Evolutionary conservation across 164 flowering plant genomes (phyloP), one percentile per base, ranked within the genome.

Genomic region (Nymphaea colorata): DNA sequence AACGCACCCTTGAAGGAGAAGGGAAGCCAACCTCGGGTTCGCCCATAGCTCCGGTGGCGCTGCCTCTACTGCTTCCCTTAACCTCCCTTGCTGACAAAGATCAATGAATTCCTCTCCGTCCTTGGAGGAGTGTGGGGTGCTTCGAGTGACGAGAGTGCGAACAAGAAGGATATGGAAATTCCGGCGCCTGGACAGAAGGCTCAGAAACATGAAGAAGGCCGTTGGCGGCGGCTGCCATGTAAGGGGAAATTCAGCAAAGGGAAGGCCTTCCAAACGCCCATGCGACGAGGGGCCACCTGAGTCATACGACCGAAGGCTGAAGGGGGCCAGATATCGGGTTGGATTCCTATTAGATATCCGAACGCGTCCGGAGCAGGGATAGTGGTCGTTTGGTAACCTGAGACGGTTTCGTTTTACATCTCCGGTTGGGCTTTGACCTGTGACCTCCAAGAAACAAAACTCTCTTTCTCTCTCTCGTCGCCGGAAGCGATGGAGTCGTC

Each of bases 1-100:
- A n/a, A 80, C 68, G 76, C 84, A 82, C 72, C 76, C 75, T 74
- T 80, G 80, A 67, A 89, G 72, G 66, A 88, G 82, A 77, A 75
- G 79, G 18, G 89, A 77, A 71, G 84, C 79, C 36, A 79, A 81
- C 75, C 65, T 42, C 68, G 87, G 88, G 75, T 83, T 70, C 12
- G 77, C 55, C 82, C 84, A 83, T 71, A 86, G 78, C 43, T 78
- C 69, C 14, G 75, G 66, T 18, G 55, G 45, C 80, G 76, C 83
- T 53, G 61, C 73, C 47, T 70, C 62, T 60, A 88, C 81, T 3
- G 89, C 88, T 69, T 85, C 77, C 44, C 73, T 82, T 4, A 82
- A 59, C 36, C 51, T 73, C 55, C 94, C 89, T 66, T 17, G 66
- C 47, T 80, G 72, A 71, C 88, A 88, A 61, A 84, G 83, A 8